These are phyloP conservation scores for Eucalyptus shirleyi DNA, from an alignment of 345 rosid species.

Conservation along the genomic window DNA sequence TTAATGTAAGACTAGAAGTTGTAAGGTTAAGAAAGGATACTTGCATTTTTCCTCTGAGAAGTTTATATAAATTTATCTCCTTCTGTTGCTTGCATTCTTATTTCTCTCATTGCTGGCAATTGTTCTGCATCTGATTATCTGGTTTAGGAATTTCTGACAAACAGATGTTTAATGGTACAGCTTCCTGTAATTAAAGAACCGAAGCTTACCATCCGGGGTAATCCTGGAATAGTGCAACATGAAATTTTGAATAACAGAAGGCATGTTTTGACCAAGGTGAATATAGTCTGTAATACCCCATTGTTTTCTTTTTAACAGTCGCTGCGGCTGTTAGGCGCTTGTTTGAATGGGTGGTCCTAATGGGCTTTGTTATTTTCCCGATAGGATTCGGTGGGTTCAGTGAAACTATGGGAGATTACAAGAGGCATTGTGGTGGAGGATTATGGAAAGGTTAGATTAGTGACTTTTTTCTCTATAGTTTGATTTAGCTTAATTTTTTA, in stretches of 20 bases:
- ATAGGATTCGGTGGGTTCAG: slow-evolving; percentile 86
- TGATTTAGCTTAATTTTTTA: neutral
- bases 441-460: slow-evolving; percentile 61
- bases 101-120: neutral
- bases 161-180: slow-evolving; percentile 19
- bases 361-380: neutral
- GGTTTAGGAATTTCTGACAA: neutral
- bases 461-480: neutral
- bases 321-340: neutral
- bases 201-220: slow-evolving; percentile 61
- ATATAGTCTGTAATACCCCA: neutral
- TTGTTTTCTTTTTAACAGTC: neutral
- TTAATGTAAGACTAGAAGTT: neutral
- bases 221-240: slow-evolving; percentile 88
- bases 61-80: neutral
- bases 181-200: slow-evolving; percentile 82
- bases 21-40: neutral
- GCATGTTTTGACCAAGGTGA: slow-evolving; percentile 94
- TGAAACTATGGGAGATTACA: slow-evolving; percentile 96
- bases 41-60: neutral
- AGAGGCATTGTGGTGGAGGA: slow-evolving; percentile 81
- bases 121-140: neutral
- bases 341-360: neutral
- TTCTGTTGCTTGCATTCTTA: neutral
- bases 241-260: slow-evolving; percentile 91